phyloP scores from a whole-genome alignment of 371 early-diverging fungal genomes.

The Dentiscutata heterogama region DNA sequence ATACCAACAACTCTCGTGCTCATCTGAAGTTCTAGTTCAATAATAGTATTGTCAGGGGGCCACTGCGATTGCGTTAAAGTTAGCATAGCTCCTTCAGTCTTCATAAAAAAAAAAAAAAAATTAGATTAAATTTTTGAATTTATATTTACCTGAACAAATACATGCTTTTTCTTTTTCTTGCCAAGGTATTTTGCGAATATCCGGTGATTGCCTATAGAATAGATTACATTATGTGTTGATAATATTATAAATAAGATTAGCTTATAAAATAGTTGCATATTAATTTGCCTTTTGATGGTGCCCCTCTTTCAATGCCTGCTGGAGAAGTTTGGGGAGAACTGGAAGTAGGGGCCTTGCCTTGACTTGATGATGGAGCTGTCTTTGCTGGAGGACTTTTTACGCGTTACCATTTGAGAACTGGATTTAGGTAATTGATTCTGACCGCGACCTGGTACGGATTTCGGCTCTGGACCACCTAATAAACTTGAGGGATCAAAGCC shows the following conservation, averaged over 20 bases:
- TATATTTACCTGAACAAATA: background rate
- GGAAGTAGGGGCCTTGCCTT: no score
- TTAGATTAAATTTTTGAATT: background rate
- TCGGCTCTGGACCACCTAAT: background rate
- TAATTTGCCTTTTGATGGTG: background rate
- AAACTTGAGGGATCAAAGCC: background rate
- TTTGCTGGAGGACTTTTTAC: background rate
- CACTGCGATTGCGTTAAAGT: background rate
- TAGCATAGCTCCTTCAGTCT: background rate
- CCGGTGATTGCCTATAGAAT: background rate
- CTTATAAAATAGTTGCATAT: background rate
- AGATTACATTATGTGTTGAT: background rate
- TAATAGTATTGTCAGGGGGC: background rate
- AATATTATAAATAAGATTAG: background rate
- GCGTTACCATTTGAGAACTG: background rate
- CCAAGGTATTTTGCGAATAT: slow-evolving; percentile 18
- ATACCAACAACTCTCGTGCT: background rate
- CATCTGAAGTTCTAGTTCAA: background rate
- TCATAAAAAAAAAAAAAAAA: background rate
- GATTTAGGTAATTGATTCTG: background rate
- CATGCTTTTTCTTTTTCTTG: slow-evolving; percentile 33
- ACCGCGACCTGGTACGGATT: background rate
- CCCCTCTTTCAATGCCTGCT: background rate
- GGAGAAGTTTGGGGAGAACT: background rate
- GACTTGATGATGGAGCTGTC: background rate